Conservation (phyloP, 768 basidiomycete species). For the Lactarius psammicola region DNA sequence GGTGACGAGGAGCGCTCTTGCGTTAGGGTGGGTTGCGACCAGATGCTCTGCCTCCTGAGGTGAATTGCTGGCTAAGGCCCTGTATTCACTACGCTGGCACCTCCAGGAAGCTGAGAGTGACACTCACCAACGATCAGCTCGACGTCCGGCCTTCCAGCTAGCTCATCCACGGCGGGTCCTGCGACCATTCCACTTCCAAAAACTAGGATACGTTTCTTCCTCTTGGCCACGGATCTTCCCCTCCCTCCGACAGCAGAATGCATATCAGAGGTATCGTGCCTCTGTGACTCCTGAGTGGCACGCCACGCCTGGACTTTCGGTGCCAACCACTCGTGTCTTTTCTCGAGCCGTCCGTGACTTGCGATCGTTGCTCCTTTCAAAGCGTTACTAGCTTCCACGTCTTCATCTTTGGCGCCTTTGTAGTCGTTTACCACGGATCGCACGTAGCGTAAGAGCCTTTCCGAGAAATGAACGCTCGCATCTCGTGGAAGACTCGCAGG, state of each 20-base stretch:
- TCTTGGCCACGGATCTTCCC: conserved; percentile 13
- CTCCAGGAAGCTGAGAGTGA: background rate
- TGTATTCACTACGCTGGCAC: background rate
- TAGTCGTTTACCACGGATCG: conserved; percentile 50
- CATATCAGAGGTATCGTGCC: conserved; percentile 3
- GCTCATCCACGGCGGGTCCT: conserved; percentile 77
- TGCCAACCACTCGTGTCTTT: conserved; percentile 58
- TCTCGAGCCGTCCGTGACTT: conserved; percentile 50
- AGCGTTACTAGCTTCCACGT: conserved; percentile 41
- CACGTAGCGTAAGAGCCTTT: conserved; percentile 65
- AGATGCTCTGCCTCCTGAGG: conserved; percentile 54
- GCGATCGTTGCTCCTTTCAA: conserved; percentile 74
- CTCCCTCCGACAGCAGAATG: background rate
- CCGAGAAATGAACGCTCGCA: conserved; percentile 75
- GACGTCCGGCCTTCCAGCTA: conserved; percentile 60
- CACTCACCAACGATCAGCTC: conserved; percentile 74
- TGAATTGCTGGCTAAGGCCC: conserved; percentile 66
- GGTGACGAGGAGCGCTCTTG: conserved; percentile 57
- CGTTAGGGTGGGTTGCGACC: conserved; percentile 47
- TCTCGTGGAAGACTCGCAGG: conserved; percentile 82
- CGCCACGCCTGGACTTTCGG: conserved; percentile 49
- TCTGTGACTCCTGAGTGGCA: conserved; percentile 1
- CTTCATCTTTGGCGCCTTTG: conserved; percentile 26
- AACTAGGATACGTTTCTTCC: conserved; percentile 69
- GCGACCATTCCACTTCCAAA: conserved; percentile 97